phyloP scores from a whole-genome alignment of 768 basidiomycete species.

The Lyophyllum atratum region DNA sequence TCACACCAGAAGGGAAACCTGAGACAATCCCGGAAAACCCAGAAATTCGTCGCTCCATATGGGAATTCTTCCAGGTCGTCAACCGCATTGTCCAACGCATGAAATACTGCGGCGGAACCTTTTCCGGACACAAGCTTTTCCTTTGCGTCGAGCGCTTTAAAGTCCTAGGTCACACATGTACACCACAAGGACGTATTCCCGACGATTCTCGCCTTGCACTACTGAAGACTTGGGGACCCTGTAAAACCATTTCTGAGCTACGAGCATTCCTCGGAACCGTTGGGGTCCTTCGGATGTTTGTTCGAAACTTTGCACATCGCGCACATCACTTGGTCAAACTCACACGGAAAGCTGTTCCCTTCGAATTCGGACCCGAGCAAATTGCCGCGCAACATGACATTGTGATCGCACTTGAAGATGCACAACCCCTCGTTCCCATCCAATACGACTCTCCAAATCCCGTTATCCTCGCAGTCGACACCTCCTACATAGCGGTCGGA shows the following conservation, averaged over 20 bases:
- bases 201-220: conserved; percentile 13
- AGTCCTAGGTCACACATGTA: conserved; percentile 41
- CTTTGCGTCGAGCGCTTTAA: conserved; percentile 26
- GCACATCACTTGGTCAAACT: conserved; percentile 21
- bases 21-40: conserved; percentile 39
- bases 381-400: conserved; percentile 3
- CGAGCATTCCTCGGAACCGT: conserved; percentile 31
- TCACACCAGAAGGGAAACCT: conserved; percentile 23
- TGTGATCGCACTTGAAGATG: background rate
- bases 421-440: conserved; percentile 14
- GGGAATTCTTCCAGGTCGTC: conserved; percentile 36
- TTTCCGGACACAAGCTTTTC: conserved; percentile 35
- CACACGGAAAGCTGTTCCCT: conserved; percentile 22
- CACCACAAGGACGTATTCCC: conserved; percentile 30
- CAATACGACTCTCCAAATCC: conserved; percentile 18
- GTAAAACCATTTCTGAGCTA: conserved; percentile 21
- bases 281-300: conserved; percentile 26
- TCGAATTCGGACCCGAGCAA: conserved; percentile 28
- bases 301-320: conserved; percentile 22
- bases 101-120: conserved; percentile 35
- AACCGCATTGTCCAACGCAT: conserved; percentile 38
- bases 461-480: conserved; percentile 39
- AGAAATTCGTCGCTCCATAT: conserved; percentile 37
- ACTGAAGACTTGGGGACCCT: conserved; percentile 26
- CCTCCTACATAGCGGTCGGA: conserved; percentile 34